Base-by-base conservation (phyloP, 805 yeast species). In the Lachancea quebecensis region DNA sequence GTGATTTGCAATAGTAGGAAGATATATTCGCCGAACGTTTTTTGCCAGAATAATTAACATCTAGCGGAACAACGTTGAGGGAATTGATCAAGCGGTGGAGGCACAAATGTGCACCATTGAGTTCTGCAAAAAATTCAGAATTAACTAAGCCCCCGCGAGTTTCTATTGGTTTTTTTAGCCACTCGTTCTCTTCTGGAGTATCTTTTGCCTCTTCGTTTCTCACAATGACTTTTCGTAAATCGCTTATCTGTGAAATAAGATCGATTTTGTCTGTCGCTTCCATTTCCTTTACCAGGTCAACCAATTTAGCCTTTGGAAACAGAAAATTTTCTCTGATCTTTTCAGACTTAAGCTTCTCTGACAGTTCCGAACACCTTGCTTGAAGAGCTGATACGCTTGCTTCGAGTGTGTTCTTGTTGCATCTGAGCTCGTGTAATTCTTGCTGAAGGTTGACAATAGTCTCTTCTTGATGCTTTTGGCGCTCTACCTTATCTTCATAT, bases 181-280 rank as follows among this genome's bases (percentile, higher is more conserved):
- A 44, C 9, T 9, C 11, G 18, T 28, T 39, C 15, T 39, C 41
- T 11, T 39, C 27, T 33, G 28, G 14, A 10, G 29, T 31, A n/a
- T 30, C 35, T 10, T 9, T 11, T 3, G 36, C 15, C 10, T 37
- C 38, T 37, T 16, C 15, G 28, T 16, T 7, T 10, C 17, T 30
- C 3, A n/a, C 10, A 18, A 42, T 29, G 14, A 32, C 30, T 6
- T 25, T 14, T 27, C 73, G 65, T 35, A 79, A 59, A 15, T 69
- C 57, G 2, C 62, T 55, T 10, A 78, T 68, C 53, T 78, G 79
- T 30, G 73, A 72, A 0, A 74, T 51, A 12, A 77, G 52, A 1
- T 68, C 67, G 35, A 67, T 50, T 33, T 65, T 67, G 2, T 60
- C 66, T 3, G 62, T 56, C 35, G 55, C 56, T 25, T 65, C 57